Evolutionary conservation across 345 rosid species (phyloP).

Genomic region (Theobroma cacao): DNA sequence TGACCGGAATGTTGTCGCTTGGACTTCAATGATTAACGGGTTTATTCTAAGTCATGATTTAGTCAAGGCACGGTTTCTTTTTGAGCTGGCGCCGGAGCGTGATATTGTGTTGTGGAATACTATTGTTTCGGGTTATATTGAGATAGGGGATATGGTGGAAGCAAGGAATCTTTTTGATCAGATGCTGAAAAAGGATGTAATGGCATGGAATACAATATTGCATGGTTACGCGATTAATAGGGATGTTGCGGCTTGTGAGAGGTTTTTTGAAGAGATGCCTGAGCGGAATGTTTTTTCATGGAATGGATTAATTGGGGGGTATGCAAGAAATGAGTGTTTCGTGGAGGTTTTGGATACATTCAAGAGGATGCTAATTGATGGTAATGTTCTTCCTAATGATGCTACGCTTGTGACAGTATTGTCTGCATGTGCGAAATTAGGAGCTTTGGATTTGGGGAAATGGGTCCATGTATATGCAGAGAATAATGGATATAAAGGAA

Average conservation of each 20-base stretch:
- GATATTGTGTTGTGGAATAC: slow-evolving; percentile 81
- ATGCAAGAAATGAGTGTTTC: slow-evolving; percentile 39
- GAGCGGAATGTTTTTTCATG: slow-evolving; percentile 75
- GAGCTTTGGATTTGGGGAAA: slow-evolving; percentile 73
- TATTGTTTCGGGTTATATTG: slow-evolving; percentile 69
- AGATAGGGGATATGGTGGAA: slow-evolving; percentile 47
- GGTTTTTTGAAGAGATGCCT: slow-evolving; percentile 64
- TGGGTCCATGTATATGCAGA: slow-evolving; percentile 67
- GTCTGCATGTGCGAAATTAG: slow-evolving; percentile 77
- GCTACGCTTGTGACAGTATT: slow-evolving; percentile 69
- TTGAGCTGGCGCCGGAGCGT: slow-evolving; percentile 69
- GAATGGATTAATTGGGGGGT: slow-evolving; percentile 74
- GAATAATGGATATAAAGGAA: slow-evolving; percentile 48
- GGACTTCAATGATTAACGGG: slow-evolving; percentile 70
- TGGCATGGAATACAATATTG: slow-evolving; percentile 85
- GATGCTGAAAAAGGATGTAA: slow-evolving; percentile 66
- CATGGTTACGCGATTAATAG: slow-evolving; percentile 60
- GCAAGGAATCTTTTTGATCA: slow-evolving; percentile 63
- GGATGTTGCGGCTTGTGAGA: slow-evolving; percentile 47
- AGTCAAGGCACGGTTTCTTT: slow-evolving; percentile 53
- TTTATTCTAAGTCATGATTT: slow-evolving; percentile 50
- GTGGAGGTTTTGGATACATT: slow-evolving; percentile 53
- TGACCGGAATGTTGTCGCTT: slow-evolving; percentile 70
- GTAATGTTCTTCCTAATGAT: slow-evolving; percentile 52
- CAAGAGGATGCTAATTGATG: slow-evolving; percentile 57